Base-by-base conservation (phyloP, 148 eudicot species). In the Rhododendron kiyosumense region DNA sequence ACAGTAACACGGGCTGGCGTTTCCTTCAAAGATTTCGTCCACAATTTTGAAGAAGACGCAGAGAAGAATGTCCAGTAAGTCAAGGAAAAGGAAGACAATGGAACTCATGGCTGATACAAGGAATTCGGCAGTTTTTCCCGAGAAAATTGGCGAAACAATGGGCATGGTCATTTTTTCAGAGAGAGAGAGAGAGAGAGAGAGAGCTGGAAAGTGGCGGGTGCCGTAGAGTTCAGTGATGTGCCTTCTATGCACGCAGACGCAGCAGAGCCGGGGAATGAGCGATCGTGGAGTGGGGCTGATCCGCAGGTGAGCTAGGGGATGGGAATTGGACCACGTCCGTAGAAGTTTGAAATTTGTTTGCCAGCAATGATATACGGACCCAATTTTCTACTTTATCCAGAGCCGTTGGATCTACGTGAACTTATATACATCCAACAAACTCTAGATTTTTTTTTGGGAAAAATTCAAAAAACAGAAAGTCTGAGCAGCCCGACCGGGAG, bases 11-110 rank as follows among this genome's bases (percentile, higher is more conserved):
- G 91, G 65, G 24, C 90, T 71, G 18, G 89, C 30, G 32, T 81
- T 83, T 17, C 94, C 93, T 89, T 95, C 96, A 3, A 91, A 84
- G 61, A 90, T 77, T 6, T 85, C 86, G 83, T 95, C 98, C 28
- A 92, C 65, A 30, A 81, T 79, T 24, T 85, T 86, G 88, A 85
- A 95, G 51, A 94, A 78, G 20, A 90, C 24, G 88, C 98, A 94
- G 38, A 94, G 82, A 28, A 93, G 17, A 7, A 36, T 74, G 79
- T 95, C 98, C 18, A 94, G 85, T 2, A 95, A 89, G 79, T 95
- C 96, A 20, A 95, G 92, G 79, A 85, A 34, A 20, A 89, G 63
- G 90, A 95, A 94, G 7, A 90, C 89, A 2, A 90, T 48, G 7
- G 77, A 30, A 52, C 84, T 89, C 41, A 80, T 11, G 30, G 65